phyloP scores from a whole-genome alignment of 2,329 filamentous ascomycete species.

The Ilyonectria sp. region DNA sequence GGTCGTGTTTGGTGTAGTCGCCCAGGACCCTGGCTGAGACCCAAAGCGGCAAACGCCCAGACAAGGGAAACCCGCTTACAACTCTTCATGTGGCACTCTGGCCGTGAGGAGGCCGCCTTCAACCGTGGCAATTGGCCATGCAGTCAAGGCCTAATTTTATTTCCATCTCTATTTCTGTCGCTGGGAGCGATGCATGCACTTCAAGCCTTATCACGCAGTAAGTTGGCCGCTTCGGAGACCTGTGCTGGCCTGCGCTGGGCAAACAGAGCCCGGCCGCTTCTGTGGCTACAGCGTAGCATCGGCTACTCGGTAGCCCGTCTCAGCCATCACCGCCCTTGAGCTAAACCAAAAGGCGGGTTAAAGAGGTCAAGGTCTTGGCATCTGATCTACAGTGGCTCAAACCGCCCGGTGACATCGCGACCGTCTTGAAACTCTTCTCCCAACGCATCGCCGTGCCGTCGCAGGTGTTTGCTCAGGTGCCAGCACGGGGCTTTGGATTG shows the following conservation, averaged over 20 bases:
- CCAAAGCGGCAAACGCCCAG: slow-evolving; percentile 7
- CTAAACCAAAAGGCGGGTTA: background rate
- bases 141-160: background rate
- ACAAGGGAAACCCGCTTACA: slow-evolving; percentile 6
- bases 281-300: slow-evolving; percentile 24
- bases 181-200: slow-evolving; percentile 6
- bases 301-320: slow-evolving; percentile 11
- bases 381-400: slow-evolving; percentile 31
- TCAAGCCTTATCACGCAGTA: background rate
- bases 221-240: background rate
- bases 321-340: slow-evolving; percentile 20
- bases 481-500: background rate
- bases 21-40: slow-evolving; percentile 30
- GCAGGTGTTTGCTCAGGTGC: slow-evolving; percentile 3
- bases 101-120: background rate
- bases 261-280: slow-evolving; percentile 5
- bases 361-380: slow-evolving; percentile 13
- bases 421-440: slow-evolving; percentile 25
- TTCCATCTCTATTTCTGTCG: background rate
- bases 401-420: slow-evolving; percentile 27
- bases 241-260: background rate
- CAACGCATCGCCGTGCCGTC: slow-evolving; percentile 10
- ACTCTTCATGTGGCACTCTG: background rate
- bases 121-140: background rate
- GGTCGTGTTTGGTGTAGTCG: slow-evolving; percentile 49